Evolutionary conservation across 345 rosid genomes (phyloP).

Genomic region (Arabidopsis arenosa): DNA sequence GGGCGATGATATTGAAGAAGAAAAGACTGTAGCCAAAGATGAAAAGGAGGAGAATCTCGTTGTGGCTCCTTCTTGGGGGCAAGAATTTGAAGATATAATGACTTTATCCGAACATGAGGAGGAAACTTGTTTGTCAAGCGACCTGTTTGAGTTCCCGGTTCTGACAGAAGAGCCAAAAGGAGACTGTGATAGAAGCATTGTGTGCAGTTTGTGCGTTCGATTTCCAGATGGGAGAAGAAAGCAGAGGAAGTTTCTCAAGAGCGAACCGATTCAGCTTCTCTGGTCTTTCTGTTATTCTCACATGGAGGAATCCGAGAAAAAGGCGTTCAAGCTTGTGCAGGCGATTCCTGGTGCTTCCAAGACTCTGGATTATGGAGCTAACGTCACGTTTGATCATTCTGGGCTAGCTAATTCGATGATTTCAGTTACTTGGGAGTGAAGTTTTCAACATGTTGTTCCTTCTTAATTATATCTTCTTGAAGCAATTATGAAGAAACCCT

Average conservation of each 20-base stretch:
- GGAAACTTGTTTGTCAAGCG: slow-evolving; percentile 41
- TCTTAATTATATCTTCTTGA: background rate
- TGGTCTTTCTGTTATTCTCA: slow-evolving; percentile 79
- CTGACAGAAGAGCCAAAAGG: slow-evolving; percentile 77
- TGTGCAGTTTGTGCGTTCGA: slow-evolving; percentile 78
- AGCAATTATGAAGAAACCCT: background rate
- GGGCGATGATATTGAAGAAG: background rate
- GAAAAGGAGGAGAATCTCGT: slow-evolving; percentile 21
- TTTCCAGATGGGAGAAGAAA: slow-evolving; percentile 83
- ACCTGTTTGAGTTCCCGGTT: slow-evolving; percentile 51
- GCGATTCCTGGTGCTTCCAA: slow-evolving; percentile 76
- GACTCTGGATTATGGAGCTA: slow-evolving; percentile 59
- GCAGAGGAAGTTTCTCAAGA: slow-evolving; percentile 70
- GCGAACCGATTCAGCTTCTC: slow-evolving; percentile 72
- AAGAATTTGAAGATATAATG: background rate
- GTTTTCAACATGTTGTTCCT: background rate
- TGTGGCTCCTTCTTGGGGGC: slow-evolving; percentile 20
- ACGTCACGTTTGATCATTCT: slow-evolving; percentile 60
- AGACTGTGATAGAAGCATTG: slow-evolving; percentile 52
- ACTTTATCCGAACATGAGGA: slow-evolving; percentile 16
- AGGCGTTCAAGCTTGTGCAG: slow-evolving; percentile 63
- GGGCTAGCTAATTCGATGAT: slow-evolving; percentile 78
- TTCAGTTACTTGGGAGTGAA: slow-evolving; percentile 79
- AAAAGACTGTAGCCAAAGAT: background rate
- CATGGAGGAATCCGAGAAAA: slow-evolving; percentile 56